Base-by-base conservation (phyloP, 768 basidiomycete genomes). In the Phylloporus sp. region DNA sequence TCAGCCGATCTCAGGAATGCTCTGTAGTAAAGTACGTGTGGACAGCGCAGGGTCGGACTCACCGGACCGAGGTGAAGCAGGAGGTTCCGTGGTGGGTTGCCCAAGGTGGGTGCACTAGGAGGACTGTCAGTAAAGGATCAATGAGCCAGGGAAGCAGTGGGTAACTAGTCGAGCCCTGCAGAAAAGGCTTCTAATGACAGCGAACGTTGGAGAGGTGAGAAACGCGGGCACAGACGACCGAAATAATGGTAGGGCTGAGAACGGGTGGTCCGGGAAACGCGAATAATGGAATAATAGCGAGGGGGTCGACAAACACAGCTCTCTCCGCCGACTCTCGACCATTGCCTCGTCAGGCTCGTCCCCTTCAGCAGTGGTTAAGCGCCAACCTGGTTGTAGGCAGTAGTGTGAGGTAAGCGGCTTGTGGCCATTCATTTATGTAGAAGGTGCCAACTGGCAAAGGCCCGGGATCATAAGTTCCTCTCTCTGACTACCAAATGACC, bases 361-460 rank as follows among this genome's bases (percentile, higher is more conserved):
- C n/a, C n/a, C n/a, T n/a, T n/a, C n/a, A n/a, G n/a, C n/a, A n/a
- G n/a, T n/a, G n/a, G n/a, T n/a, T n/a, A n/a, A n/a, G n/a, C n/a
- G n/a, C n/a, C n/a, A n/a, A n/a, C n/a, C n/a, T n/a, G n/a, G n/a
- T n/a, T n/a, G n/a, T n/a, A n/a, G n/a, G n/a, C n/a, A n/a, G n/a
- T 43, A 22, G 20, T 18, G 55, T 56, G 55, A 57, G 56, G 56
- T 57, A 57, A 57, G 50, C 48, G 35, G 33, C 11, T 22, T 20
- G 27, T 29, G 14, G 31, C 38, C 21, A 35, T 32, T 32, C 29
- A 32, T 17, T 32, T 31, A n/a, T n/a, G n/a, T n/a, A n/a, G n/a
- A n/a, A n/a, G n/a, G n/a, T n/a, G n/a, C n/a, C n/a, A n/a, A n/a
- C n/a, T n/a, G n/a, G n/a, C n/a, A n/a, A n/a, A n/a, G n/a, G n/a